Evolutionary conservation across 495 filamentous ascomycete species (phyloP).

Genomic region (Umbilicaria muhlenbergii): DNA sequence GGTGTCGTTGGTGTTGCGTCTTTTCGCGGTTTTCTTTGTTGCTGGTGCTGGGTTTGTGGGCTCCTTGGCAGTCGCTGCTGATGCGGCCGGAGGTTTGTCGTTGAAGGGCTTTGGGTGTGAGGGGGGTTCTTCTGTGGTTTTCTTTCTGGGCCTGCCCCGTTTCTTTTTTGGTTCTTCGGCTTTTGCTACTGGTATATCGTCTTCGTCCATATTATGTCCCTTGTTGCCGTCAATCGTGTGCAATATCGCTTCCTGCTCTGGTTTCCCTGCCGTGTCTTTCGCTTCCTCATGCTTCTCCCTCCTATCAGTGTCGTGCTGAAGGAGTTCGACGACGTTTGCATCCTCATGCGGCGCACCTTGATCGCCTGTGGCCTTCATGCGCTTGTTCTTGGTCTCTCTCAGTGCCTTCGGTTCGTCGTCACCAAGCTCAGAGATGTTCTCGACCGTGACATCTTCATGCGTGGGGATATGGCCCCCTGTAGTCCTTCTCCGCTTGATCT

Average conservation of each 20-base stretch:
- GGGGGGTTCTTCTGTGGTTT: background rate
- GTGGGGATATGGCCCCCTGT: background rate
- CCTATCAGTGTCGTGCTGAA: constrained; percentile 6
- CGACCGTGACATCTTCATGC: background rate
- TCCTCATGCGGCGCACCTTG: background rate
- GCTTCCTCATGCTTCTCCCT: constrained; percentile 21
- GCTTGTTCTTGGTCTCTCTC: background rate
- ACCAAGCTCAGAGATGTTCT: background rate
- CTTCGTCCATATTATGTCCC: constrained; percentile 11
- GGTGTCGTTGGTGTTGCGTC: constrained; percentile 25
- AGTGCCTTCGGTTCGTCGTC: background rate
- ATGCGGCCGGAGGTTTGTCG: background rate
- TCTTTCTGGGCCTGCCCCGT: constrained; percentile 14
- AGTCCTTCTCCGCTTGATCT: constrained; percentile 8
- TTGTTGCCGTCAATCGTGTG: constrained; percentile 1
- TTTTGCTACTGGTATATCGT: constrained; percentile 8
- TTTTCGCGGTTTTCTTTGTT: constrained; percentile 25
- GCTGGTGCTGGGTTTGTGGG: background rate
- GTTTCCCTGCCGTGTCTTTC: constrained; percentile 20
- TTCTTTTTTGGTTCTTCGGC: constrained; percentile 11
- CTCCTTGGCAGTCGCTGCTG: constrained; percentile 11
- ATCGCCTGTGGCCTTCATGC: background rate
- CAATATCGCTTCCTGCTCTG: constrained; percentile 15
- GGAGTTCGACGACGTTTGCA: background rate
- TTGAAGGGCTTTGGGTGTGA: background rate